Evolutionary conservation across 306 rosid genomes (phyloP).

Genomic region (Vigna unguiculata): DNA sequence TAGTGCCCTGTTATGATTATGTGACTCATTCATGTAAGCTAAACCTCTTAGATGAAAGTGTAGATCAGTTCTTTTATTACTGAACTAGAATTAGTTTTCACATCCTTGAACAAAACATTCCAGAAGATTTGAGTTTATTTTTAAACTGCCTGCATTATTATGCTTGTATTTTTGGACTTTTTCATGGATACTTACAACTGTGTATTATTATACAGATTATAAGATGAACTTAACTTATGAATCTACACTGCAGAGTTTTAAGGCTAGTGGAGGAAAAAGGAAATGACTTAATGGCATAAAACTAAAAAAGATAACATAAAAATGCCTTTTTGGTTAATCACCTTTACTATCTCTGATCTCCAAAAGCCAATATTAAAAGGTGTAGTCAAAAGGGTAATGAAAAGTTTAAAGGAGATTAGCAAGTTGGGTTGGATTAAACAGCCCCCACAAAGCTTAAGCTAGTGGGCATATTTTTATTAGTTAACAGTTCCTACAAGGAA

Average conservation of each 20-base stretch:
- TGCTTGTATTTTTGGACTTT: background rate
- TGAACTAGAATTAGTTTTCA: slow-evolving; percentile 67
- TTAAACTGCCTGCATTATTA: background rate
- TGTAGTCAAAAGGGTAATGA: slow-evolving; percentile 68
- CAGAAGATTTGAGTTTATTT: background rate
- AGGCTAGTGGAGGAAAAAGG: slow-evolving; percentile 6
- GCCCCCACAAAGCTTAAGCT: slow-evolving; percentile 59
- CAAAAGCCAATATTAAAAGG: slow-evolving; percentile 57
- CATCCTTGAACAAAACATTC: slow-evolving; percentile 43
- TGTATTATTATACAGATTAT: background rate
- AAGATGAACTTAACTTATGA: slow-evolving; percentile 20
- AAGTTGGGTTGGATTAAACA: slow-evolving; percentile 61
- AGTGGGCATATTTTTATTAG: slow-evolving; percentile 54
- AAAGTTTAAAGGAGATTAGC: slow-evolving; percentile 60
- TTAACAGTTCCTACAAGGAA: slow-evolving; percentile 47
- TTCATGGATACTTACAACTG: background rate
- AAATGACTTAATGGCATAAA: slow-evolving; percentile 7
- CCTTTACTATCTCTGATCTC: slow-evolving; percentile 52
- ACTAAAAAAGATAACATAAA: slow-evolving; percentile 19
- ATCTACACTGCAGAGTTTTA: slow-evolving; percentile 5
- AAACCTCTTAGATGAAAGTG: slow-evolving; percentile 18
- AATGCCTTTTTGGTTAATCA: slow-evolving; percentile 48
- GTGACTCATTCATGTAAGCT: slow-evolving; percentile 34
- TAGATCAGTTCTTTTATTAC: background rate
- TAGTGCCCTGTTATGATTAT: slow-evolving; percentile 29